Conservation (phyloP, 1,139 yeast genomes). For the Meyerozyma sp. region DNA sequence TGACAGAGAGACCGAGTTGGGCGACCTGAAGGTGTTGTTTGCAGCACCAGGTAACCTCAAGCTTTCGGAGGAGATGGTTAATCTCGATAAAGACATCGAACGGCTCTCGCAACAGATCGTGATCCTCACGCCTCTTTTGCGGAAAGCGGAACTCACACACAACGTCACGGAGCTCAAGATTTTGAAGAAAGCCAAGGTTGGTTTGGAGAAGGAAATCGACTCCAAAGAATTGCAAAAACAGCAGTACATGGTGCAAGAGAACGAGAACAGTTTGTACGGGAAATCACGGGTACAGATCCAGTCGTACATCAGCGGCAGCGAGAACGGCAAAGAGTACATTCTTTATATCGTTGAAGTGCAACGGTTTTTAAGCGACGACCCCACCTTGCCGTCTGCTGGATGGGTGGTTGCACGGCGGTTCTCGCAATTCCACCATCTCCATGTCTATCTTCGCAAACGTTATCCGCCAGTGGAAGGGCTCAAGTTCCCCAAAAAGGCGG, state of each 20-base stretch:
- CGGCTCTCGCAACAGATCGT: conserved; percentile 56
- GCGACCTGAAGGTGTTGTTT: conserved; percentile 27
- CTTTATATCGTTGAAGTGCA: conserved; percentile 76
- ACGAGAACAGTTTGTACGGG: conserved; percentile 71
- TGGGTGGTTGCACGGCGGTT: conserved; percentile 90
- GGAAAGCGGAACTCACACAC: conserved; percentile 80
- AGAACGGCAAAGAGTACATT: conserved; percentile 55
- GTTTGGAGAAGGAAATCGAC: conserved; percentile 65
- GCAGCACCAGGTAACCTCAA: conserved; percentile 72
- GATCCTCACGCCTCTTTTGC: conserved; percentile 60
- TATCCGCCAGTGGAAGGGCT: conserved; percentile 49
- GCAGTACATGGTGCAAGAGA: conserved; percentile 79
- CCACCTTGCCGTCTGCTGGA: conserved; percentile 55
- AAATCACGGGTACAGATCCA: conserved; percentile 63
- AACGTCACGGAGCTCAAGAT: conserved; percentile 65
- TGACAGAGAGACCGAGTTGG: conserved; percentile 1
- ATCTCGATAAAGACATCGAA: conserved; percentile 53
- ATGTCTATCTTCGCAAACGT: conserved; percentile 53
- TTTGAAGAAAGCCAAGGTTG: conserved; percentile 57
- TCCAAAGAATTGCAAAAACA: conserved; percentile 71
- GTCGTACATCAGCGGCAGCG: conserved; percentile 57
- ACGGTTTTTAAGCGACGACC: conserved; percentile 40
- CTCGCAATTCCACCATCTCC: conserved; percentile 73
- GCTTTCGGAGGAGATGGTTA: conserved; percentile 60
- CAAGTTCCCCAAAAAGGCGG: conserved; percentile 58